Evolutionary conservation across 2,329 filamentous ascomycete genomes (phyloP).

Genomic region (Diaporthe caulivora): DNA sequence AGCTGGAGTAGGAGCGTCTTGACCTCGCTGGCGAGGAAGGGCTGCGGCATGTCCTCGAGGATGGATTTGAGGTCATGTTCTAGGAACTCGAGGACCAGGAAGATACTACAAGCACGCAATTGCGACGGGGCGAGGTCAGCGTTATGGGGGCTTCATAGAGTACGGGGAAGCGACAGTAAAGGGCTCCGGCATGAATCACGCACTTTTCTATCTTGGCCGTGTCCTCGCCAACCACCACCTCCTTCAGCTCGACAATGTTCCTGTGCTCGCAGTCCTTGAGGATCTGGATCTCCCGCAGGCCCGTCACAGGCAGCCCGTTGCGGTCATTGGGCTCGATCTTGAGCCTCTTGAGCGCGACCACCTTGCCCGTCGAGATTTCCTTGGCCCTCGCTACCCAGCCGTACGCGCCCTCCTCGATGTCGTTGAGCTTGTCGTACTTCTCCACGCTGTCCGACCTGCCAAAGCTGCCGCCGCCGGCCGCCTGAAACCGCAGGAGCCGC

Average conservation of each 20-base stretch:
- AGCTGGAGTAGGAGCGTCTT: slow-evolving; percentile 92
- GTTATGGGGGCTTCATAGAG: background rate
- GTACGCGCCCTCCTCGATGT: slow-evolving; percentile 98
- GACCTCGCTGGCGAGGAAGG: slow-evolving; percentile 91
- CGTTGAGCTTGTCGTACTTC: slow-evolving; percentile 92
- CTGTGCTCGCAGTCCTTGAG: slow-evolving; percentile 82
- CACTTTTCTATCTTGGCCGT: slow-evolving; percentile 67
- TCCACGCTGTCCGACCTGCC: slow-evolving; percentile 81
- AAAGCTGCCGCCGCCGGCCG: slow-evolving; percentile 71
- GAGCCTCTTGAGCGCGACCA: slow-evolving; percentile 93
- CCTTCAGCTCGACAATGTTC: slow-evolving; percentile 85
- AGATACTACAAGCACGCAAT: slow-evolving; percentile 71
- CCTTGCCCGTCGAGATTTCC: slow-evolving; percentile 77
- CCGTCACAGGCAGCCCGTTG: slow-evolving; percentile 87
- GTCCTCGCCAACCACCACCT: slow-evolving; percentile 84
- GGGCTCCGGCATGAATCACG: slow-evolving; percentile 26
- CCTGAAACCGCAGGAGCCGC: slow-evolving; percentile 78
- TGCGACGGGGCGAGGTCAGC: slow-evolving; percentile 48
- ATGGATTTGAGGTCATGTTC: slow-evolving; percentile 97
- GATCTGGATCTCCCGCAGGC: slow-evolving; percentile 92
- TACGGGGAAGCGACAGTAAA: too few relatives aligned
- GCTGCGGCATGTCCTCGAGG: slow-evolving; percentile 93
- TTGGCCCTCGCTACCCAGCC: slow-evolving; percentile 91
- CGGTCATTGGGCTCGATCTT: slow-evolving; percentile 86
- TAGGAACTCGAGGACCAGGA: slow-evolving; percentile 96